phyloP scores from a whole-genome alignment of 2,329 filamentous ascomycete species.

The Sarocladium strictum region DNA sequence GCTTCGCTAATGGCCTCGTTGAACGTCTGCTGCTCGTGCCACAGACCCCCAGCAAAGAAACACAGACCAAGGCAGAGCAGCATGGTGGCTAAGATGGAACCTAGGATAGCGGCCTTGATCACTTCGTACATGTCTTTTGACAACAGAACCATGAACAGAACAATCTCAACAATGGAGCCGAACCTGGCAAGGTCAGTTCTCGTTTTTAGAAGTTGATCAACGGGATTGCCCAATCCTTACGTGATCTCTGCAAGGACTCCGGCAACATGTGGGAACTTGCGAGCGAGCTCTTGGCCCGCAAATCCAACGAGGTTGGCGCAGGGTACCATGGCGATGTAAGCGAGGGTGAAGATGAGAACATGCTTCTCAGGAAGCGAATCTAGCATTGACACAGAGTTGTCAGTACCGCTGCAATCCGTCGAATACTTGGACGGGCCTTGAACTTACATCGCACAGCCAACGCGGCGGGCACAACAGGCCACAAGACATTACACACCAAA shows the following conservation, averaged over 20 bases:
- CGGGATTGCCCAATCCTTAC: conserved; percentile 20
- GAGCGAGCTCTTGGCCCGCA: conserved; percentile 62
- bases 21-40: conserved; percentile 63
- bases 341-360: conserved; percentile 39
- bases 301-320: conserved; percentile 46
- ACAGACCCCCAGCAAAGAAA: conserved; percentile 71
- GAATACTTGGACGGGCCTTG: too few species aligned
- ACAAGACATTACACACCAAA: conserved; percentile 41
- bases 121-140: conserved; percentile 53
- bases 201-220: conserved; percentile 21
- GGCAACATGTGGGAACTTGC: conserved; percentile 69
- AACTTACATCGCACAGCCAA: conserved; percentile 34
- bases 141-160: conserved; percentile 75
- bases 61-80: conserved; percentile 73
- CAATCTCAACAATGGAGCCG: conserved; percentile 73
- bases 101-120: conserved; percentile 76
- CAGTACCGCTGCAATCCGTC: too few species aligned
- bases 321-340: conserved; percentile 46
- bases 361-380: conserved; percentile 30
- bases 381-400: conserved; percentile 12
- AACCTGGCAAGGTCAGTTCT: conserved; percentile 31
- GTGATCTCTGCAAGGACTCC: conserved; percentile 58
- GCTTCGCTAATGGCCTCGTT: conserved; percentile 73
- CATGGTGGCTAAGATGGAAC: conserved; percentile 77
- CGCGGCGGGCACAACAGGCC: conserved; percentile 44